A percentile compares a stretch with the other conserved stretches of the same genome.
These are phyloP conservation scores for Pseudozyma tsukubaensis DNA, from an alignment of 1,284 basidiomycete genomes.

Conservation along the genomic window DNA sequence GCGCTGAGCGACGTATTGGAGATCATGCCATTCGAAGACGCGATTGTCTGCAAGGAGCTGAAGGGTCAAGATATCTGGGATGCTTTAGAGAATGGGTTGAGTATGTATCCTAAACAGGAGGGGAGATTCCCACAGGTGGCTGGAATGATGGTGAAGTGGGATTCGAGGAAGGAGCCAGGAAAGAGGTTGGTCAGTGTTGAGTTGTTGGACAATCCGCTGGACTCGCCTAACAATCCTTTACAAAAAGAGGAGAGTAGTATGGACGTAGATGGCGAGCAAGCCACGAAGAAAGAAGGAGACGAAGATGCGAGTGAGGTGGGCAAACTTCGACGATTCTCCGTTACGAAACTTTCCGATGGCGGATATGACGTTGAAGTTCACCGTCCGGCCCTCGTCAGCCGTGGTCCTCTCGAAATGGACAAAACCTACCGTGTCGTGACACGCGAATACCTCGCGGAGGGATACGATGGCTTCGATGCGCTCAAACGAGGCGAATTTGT, in stretches of 20 bases:
- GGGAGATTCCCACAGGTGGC: slow-evolving; percentile 90
- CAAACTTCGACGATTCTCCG: slow-evolving; percentile 29
- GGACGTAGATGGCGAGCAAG: slow-evolving; percentile 22
- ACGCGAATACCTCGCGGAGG: slow-evolving; percentile 78
- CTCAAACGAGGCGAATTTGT: slow-evolving; percentile 78
- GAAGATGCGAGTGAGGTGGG: slow-evolving; percentile 15
- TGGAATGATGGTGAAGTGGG: slow-evolving; percentile 88
- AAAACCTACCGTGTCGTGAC: slow-evolving; percentile 79
- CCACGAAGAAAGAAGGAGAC: not conserved
- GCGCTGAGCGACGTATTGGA: slow-evolving; percentile 86
- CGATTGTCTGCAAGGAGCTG: slow-evolving; percentile 81
- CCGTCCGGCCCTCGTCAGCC: slow-evolving; percentile 34
- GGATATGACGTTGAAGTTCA: slow-evolving; percentile 50
- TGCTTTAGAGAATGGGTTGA: slow-evolving; percentile 80
- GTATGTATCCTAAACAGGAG: slow-evolving; percentile 88
- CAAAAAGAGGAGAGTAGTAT: slow-evolving; percentile 15
- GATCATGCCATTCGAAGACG: slow-evolving; percentile 89
- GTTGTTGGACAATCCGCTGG: slow-evolving; percentile 49
- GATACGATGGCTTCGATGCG: slow-evolving; percentile 80
- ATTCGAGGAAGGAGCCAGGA: slow-evolving; percentile 74
- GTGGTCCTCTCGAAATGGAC: slow-evolving; percentile 47
- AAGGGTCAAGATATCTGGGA: slow-evolving; percentile 85
- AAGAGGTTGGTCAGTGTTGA: slow-evolving; percentile 56
- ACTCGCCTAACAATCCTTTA: slow-evolving; percentile 11
- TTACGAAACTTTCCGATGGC: slow-evolving; percentile 31